Conservation (phyloP, 1,284 basidiomycete species). For the Ceratobasidium sp. region DNA sequence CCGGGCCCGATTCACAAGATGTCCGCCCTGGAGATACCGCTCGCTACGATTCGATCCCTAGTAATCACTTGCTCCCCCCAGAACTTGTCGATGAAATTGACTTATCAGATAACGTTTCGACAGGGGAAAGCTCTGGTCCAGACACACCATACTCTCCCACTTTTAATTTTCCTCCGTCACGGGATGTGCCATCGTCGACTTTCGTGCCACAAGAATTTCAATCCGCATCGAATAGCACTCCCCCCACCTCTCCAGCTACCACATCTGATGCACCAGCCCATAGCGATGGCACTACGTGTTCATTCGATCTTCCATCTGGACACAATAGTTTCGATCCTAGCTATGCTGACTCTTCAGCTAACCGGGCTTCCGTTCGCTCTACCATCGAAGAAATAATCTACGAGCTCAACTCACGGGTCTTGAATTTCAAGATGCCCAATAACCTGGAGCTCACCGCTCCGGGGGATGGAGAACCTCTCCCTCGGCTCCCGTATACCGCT, state of each 20-base stretch:
- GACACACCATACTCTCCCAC: slow-evolving; percentile 9
- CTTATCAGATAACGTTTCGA: background rate
- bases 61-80: too few species aligned
- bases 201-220: background rate
- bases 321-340: background rate
- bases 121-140: slow-evolving; percentile 6
- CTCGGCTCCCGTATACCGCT: slow-evolving; percentile 22
- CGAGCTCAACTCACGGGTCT: slow-evolving; percentile 13
- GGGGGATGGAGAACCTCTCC: slow-evolving; percentile 1
- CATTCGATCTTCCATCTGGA: background rate
- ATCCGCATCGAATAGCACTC: background rate
- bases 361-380: background rate
- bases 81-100: too few species aligned
- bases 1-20: too few species aligned
- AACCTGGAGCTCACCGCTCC: slow-evolving; percentile 12
- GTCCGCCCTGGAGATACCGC: too few species aligned
- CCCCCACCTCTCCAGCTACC: background rate
- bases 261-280: background rate
- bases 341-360: background rate
- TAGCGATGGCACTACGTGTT: background rate
- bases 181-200: background rate
- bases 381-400: slow-evolving; percentile 14
- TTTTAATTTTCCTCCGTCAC: background rate
- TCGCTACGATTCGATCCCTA: background rate
- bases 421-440: slow-evolving; percentile 19